Conservation (phyloP, 2,329 filamentous ascomycete species). For the Apiospora sp. region DNA sequence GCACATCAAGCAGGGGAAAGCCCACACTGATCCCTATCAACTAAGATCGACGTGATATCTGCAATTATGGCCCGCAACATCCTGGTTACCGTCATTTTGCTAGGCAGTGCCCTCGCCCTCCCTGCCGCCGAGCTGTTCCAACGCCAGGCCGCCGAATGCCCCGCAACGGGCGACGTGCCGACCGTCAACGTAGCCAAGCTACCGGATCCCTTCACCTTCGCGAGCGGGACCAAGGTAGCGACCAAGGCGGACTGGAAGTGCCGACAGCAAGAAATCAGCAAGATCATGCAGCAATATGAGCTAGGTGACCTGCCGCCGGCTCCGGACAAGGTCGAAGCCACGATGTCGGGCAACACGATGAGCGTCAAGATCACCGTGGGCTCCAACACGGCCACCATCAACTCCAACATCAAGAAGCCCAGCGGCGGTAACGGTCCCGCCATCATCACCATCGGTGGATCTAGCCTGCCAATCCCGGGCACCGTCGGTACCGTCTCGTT, state of each 20-base stretch:
- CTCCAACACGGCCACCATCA: conserved; percentile 55
- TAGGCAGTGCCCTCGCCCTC: conserved; percentile 46
- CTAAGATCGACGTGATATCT: not conserved
- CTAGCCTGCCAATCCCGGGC: conserved; percentile 62
- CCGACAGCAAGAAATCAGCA: conserved; percentile 56
- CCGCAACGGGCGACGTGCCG: conserved; percentile 44
- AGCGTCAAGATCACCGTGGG: conserved; percentile 54
- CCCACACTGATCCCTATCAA: not conserved
- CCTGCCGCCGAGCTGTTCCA: conserved; percentile 47
- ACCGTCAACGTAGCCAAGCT: conserved; percentile 48
- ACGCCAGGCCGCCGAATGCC: conserved; percentile 48
- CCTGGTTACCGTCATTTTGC: conserved; percentile 37
- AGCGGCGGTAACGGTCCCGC: conserved; percentile 54
- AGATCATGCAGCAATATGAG: conserved; percentile 59
- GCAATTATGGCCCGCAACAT: not conserved
- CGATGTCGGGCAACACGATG: conserved; percentile 51
- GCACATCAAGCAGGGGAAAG: not conserved
- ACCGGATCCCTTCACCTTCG: conserved; percentile 57
- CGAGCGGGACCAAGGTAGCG: conserved; percentile 51
- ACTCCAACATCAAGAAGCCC: conserved; percentile 51
- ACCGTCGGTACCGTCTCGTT: conserved; percentile 66
- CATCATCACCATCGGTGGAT: conserved; percentile 63
- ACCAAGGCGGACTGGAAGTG: conserved; percentile 57
- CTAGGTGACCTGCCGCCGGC: conserved; percentile 56
- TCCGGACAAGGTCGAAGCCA: conserved; percentile 55